Evolutionary conservation across 371 early-diverging fungal species (phyloP), one percentile per base, ranked within the genome.

Genomic region (Entomophthora muscae): DNA sequence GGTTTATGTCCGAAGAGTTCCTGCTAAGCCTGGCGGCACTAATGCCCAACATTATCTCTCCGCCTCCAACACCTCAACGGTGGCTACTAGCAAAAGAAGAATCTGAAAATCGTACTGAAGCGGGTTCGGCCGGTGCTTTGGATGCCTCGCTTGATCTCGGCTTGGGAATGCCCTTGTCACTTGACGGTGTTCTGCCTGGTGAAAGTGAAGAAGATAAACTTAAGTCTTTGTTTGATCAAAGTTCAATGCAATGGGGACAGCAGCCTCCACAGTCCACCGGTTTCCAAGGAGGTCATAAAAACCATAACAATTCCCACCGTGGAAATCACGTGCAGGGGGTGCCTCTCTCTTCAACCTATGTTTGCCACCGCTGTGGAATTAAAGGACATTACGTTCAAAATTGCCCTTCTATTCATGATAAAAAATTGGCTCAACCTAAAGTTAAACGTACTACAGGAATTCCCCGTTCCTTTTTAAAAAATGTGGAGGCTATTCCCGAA

Each of bases 401-500:
- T 63, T 96, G 98, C 62, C 95, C 96, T 7, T 89, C 93, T 1
- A 76, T 85, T 65, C 86, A 83, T 53, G 88, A 91, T 71, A 61
- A 61, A 21, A 78, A 79, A 64, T 91, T 82, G 66, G 89, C 89
- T 52, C 81, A 84, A 29, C 83, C 85, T n/a, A 79, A 88, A 55
- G 77, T 95, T 63, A 94, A 91, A 70, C 79, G 88, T 56, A 93
- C 98, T 0, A 97, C 96, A 0, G 98, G 98, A 58, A 97, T 97
- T 67, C 98, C 98, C 12, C 80, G 83, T 57, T 88, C 86, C 57
- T 96, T 96, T 67, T 72, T 97, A 32, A 85, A 93, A 67, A 81
- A 81, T 22, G 87, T 94, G 23, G 89, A 91, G 62, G 78, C 83
- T 27, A 79, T 83, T 51, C 77, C 79, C 52, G 75, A 77, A 33